Evolutionary conservation across 169 alveolate species (phyloP).

Genomic region (Plasmodium sp.): DNA sequence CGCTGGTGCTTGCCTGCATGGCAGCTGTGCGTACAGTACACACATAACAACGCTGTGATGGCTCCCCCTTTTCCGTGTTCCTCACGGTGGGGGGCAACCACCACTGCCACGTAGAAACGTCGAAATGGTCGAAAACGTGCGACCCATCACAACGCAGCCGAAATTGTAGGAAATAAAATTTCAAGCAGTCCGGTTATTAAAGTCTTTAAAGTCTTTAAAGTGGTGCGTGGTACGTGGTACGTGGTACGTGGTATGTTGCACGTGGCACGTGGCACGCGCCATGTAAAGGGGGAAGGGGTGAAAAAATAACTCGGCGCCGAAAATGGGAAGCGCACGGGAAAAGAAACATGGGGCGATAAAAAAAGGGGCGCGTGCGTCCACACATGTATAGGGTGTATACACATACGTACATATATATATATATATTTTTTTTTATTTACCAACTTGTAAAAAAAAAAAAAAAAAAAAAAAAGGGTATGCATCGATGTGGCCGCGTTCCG

Average conservation of each 20-base stretch:
- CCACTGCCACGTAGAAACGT: not conserved
- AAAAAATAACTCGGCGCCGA: not conserved
- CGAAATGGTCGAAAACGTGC: not conserved
- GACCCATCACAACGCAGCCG: not conserved
- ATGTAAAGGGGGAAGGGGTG: not conserved
- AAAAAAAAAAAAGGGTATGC: not conserved
- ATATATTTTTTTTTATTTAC: not conserved
- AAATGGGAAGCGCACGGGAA: too few species aligned
- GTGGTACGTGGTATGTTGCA: not conserved
- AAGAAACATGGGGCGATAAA: too few species aligned
- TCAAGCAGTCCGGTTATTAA: not conserved
- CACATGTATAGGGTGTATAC: not conserved
- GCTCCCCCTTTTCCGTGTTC: not conserved
- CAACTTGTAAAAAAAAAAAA: not conserved
- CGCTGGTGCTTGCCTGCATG: not conserved
- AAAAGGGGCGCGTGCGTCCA: not conserved
- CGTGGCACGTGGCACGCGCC: not conserved
- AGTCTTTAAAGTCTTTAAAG: not conserved
- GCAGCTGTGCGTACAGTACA: not conserved
- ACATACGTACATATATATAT: not conserved
- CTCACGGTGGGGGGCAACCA: not conserved
- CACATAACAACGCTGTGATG: not conserved
- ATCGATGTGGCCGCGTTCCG: not conserved
- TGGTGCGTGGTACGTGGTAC: not conserved
- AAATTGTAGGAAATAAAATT: not conserved